Conservation (phyloP, 1,284 basidiomycete species). For the Trichosporon inkin region DNA sequence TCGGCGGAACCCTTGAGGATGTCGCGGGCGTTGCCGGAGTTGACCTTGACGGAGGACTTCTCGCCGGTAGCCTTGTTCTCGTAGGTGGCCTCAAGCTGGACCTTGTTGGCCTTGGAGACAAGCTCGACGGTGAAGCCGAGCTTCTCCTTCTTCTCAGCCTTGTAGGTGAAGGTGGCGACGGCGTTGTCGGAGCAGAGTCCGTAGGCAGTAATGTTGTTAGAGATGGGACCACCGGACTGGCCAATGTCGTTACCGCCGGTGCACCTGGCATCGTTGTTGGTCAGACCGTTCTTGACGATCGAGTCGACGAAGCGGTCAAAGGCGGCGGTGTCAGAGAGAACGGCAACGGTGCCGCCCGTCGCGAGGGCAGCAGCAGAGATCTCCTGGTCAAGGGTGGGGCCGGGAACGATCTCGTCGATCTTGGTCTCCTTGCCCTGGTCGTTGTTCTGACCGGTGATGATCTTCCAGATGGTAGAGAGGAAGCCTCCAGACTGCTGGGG, state of each 20-base stretch:
- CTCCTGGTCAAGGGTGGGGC: constrained; percentile 5
- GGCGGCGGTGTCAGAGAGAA: neutral
- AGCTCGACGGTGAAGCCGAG: constrained; percentile 9
- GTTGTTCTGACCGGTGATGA: neutral
- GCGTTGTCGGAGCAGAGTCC: constrained; percentile 18
- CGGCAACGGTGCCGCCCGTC: constrained; percentile 12
- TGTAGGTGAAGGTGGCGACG: constrained; percentile 12
- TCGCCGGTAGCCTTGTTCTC: constrained; percentile 15
- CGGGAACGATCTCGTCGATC: neutral
- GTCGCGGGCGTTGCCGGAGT: constrained; percentile 1
- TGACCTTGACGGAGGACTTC: constrained; percentile 1
- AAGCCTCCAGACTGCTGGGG: neutral
- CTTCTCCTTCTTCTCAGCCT: constrained; percentile 8
- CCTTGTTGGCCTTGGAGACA: constrained; percentile 15
- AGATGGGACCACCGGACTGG: constrained; percentile 2
- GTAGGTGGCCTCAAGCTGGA: neutral
- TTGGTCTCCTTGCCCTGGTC: neutral
- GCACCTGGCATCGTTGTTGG: constrained; percentile 16
- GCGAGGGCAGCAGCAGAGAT: constrained; percentile 12
- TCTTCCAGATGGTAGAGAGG: neutral
- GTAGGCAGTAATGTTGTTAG: constrained; percentile 14
- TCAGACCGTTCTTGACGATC: constrained; percentile 17
- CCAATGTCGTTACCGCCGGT: constrained; percentile 1
- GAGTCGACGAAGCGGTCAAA: constrained; percentile 4
- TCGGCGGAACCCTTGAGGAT: constrained; percentile 3